phyloP scores from a whole-genome alignment of 225 moss, liverwort and hornwort genomes.

The Polytrichum commune region DNA sequence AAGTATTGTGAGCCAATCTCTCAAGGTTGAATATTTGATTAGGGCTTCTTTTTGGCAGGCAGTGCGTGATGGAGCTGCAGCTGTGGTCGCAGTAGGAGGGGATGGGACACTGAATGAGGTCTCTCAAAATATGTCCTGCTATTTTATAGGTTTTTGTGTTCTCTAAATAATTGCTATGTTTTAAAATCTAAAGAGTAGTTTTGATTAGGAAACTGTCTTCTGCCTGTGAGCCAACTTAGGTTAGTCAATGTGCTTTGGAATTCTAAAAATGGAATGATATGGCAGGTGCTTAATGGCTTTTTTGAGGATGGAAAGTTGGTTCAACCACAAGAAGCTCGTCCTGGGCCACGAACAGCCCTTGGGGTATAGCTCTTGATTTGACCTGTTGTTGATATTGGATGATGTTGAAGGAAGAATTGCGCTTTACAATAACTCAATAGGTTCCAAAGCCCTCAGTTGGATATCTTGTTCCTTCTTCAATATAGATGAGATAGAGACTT shows the following conservation, averaged over 20 bases:
- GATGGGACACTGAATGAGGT: slow-evolving; percentile 95
- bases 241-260: too few relatives aligned
- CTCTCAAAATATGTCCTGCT: slow-evolving; percentile 7
- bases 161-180: neutral
- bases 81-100: slow-evolving; percentile 90
- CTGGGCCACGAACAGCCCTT: slow-evolving; percentile 57
- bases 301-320: slow-evolving; percentile 68
- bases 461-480: neutral
- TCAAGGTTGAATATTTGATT: too few relatives aligned
- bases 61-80: slow-evolving; percentile 77
- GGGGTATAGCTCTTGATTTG: slow-evolving; percentile 43
- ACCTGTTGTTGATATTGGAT: too few relatives aligned
- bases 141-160: too few relatives aligned
- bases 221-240: neutral
- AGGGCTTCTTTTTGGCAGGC: slow-evolving; percentile 43
- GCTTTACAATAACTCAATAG: too few relatives aligned
- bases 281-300: slow-evolving; percentile 88
- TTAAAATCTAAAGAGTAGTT: neutral
- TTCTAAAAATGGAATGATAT: neutral
- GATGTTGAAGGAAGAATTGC: too few relatives aligned
- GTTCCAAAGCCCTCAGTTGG: neutral
- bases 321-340: slow-evolving; percentile 24
- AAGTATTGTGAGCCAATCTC: too few relatives aligned
- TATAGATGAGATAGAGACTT: slow-evolving; percentile 4
- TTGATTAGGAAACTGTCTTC: slow-evolving; percentile 4